Evolutionary conservation across 225 moss, liverwort and hornwort species (phyloP), one percentile per base, ranked within the genome.

Genomic region (Pseudoscleropodium purum): DNA sequence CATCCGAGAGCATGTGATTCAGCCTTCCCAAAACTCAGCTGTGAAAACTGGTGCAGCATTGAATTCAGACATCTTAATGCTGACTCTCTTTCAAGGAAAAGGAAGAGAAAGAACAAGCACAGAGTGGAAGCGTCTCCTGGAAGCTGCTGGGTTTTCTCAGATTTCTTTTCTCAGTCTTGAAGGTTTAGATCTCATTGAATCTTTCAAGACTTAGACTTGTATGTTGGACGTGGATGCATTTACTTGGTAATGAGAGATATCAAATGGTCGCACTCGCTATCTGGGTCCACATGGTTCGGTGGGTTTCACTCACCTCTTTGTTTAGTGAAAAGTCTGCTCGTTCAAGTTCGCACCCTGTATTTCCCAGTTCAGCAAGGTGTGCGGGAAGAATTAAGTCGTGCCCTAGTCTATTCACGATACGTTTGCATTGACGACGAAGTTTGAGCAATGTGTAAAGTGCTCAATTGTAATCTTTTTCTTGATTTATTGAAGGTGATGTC

Each of bases 391-490:
- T 72, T 14, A 15, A 54, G 60, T 79, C 36, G 27, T 65, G 83
- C 49, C 5, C 33, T 41, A 86, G 66, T 89, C 45, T 88, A 75
- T 63, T 68, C 15, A 56, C 59, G 66, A 65, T n/a, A 39, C 57
- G 41, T 66, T 49, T 59, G 61, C 33, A 57, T 75, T 80, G 47
- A 75, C 68, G 75, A 69, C 76, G 26, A 83, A 90, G 83, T 72
- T 87, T 62, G 85, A 83, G 88, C 86, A 73, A 65, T 85, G 68
- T 45, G 54, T 54, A 25, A 15, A 41, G 54, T 43, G 25, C 76
- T 77, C 85, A 81, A 65, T 76, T 90, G 89, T 91, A 91, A 84
- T 88, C 90, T 83, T 84, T 84, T 86, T 88, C 85, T 79, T 79
- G 45, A 79, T 86, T 86, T 86, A 67, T 83, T 67, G 78, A 79